A percentile compares a stretch with the other conserved stretches of the same genome.
phyloP scores from a whole-genome alignment of 306 rosid species.

The Coriaria nepalensis region DNA sequence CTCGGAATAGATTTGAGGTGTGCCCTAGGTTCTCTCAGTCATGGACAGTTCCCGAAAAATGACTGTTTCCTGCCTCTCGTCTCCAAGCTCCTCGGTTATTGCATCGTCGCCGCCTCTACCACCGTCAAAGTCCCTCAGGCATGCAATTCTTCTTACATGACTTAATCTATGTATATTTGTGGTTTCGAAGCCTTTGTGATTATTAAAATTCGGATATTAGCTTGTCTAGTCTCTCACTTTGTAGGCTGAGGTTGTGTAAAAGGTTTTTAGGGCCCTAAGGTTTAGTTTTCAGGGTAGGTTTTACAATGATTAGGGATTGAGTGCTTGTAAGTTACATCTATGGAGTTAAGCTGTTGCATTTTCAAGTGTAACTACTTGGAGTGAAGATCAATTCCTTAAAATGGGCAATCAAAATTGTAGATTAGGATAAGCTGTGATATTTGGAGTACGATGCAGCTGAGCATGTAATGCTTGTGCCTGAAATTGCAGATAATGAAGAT shows the following conservation, averaged over 20 bases:
- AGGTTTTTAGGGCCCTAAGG: too few relatives aligned
- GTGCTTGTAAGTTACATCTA: too few relatives aligned
- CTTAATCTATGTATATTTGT: neutral
- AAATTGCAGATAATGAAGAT: slow-evolving; percentile 58
- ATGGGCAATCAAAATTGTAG: too few relatives aligned
- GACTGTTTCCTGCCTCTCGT: slow-evolving; percentile 85
- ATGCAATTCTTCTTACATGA: neutral
- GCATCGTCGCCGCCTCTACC: slow-evolving; percentile 96
- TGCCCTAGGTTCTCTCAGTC: slow-evolving; percentile 57
- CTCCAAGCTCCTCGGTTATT: slow-evolving; percentile 91
- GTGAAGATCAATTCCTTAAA: too few relatives aligned
- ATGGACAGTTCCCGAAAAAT: slow-evolving; percentile 62
- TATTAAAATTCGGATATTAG: too few relatives aligned
- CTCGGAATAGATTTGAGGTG: slow-evolving; percentile 58
- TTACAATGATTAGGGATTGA: too few relatives aligned
- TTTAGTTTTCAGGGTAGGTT: too few relatives aligned
- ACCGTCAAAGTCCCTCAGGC: slow-evolving; percentile 99
- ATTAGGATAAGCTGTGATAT: too few relatives aligned
- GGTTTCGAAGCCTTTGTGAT: neutral
- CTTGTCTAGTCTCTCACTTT: neutral
- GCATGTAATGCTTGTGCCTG: neutral
- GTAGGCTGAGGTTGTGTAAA: neutral
- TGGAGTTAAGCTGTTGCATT: too few relatives aligned
- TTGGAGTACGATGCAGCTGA: too few relatives aligned
- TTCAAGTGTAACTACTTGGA: too few relatives aligned